phyloP scores from a whole-genome alignment of 306 rosid species.

The Chamaecrista fasciculata region DNA sequence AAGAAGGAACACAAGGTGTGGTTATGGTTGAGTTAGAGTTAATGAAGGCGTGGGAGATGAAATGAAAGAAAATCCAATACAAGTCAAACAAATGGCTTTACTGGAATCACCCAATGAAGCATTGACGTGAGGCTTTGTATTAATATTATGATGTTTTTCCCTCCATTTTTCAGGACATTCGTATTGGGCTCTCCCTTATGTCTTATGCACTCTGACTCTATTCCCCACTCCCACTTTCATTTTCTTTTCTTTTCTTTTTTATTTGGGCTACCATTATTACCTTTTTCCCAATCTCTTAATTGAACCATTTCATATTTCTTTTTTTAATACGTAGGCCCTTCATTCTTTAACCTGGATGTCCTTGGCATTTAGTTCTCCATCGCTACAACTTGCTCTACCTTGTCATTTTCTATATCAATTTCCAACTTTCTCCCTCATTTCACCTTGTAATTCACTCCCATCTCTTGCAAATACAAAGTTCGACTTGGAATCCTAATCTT shows the following conservation, averaged over 20 bases:
- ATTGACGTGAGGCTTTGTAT: too few relatives aligned
- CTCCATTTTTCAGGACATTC: not conserved
- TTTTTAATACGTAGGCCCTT: not conserved
- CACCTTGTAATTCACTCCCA: not conserved
- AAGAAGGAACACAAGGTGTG: constrained; percentile 20
- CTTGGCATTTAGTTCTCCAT: not conserved
- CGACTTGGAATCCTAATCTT: too few relatives aligned
- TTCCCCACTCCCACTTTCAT: not conserved
- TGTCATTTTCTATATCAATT: not conserved
- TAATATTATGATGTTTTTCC: too few relatives aligned
- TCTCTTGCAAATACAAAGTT: not conserved
- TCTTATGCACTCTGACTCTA: not conserved
- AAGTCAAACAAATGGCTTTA: constrained; percentile 25
- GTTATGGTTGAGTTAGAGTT: too few relatives aligned
- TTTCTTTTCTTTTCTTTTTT: not conserved
- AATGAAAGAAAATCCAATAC: constrained; percentile 24
- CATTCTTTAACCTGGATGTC: not conserved
- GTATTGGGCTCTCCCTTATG: not conserved
- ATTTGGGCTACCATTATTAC: not conserved
- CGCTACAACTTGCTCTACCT: not conserved
- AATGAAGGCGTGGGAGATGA: constrained; percentile 18
- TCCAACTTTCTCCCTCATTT: not conserved
- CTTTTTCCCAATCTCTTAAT: too few relatives aligned
- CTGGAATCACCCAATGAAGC: too few relatives aligned
- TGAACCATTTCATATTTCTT: too few relatives aligned